These are phyloP conservation scores for Delphinella strobiligena DNA, from an alignment of 2,329 filamentous ascomycete species.

Conservation along the genomic window DNA sequence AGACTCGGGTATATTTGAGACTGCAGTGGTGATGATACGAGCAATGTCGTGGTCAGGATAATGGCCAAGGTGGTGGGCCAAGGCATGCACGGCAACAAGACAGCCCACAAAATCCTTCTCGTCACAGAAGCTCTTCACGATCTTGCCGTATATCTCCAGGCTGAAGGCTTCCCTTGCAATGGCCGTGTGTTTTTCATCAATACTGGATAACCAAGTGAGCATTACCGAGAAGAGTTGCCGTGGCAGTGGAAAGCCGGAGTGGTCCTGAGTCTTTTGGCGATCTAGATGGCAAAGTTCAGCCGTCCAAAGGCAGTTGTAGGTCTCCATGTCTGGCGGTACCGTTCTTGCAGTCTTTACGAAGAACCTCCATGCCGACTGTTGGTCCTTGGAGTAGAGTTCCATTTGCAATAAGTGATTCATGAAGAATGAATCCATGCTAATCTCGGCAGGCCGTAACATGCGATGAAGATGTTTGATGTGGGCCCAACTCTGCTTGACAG, in stretches of 20 bases:
- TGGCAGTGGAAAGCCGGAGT: constrained; percentile 5
- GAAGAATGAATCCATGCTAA: constrained; percentile 59
- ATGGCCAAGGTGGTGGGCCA: constrained; percentile 1
- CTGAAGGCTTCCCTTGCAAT: constrained; percentile 1
- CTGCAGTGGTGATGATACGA: constrained; percentile 6
- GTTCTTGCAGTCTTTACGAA: constrained; percentile 7
- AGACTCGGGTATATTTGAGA: constrained; percentile 4
- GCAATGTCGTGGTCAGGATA: constrained; percentile 8
- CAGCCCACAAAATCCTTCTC: constrained; percentile 9
- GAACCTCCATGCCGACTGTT: constrained; percentile 2
- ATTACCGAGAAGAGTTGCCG: constrained; percentile 9
- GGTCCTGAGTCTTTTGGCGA: constrained; percentile 1
- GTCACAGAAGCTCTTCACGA: constrained; percentile 9
- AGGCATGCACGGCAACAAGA: constrained; percentile 9
- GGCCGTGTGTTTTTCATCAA: background rate
- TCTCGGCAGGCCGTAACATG: constrained; percentile 50
- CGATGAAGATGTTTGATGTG: constrained; percentile 50
- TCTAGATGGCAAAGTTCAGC: constrained; percentile 3
- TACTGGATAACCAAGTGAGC: constrained; percentile 5
- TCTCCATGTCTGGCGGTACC: constrained; percentile 8
- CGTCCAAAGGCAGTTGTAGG: constrained; percentile 10
- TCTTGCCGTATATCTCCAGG: constrained; percentile 8
- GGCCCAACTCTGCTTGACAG: constrained; percentile 45
- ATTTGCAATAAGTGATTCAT: constrained; percentile 63
- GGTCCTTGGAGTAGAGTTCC: constrained; percentile 6